Evolutionary conservation across 1,284 basidiomycete genomes (phyloP).

Genomic region (Tremellales sp.): DNA sequence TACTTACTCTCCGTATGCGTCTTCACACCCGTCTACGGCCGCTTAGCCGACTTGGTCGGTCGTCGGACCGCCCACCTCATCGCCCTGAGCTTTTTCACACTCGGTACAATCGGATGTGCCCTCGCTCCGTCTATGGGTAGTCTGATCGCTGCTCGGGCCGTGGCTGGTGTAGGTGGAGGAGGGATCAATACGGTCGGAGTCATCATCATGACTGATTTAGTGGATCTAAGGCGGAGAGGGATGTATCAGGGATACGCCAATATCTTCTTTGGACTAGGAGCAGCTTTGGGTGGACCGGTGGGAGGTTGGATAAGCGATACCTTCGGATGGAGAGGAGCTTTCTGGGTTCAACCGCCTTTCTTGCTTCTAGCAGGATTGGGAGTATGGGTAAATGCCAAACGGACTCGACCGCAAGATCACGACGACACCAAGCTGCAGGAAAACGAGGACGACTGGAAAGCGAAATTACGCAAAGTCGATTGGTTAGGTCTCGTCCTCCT

Average conservation of each 20-base stretch:
- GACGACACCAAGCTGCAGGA: background rate
- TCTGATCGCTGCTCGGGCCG: constrained; percentile 68
- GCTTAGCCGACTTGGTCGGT: constrained; percentile 79
- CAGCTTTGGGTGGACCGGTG: constrained; percentile 61
- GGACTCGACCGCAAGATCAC: background rate
- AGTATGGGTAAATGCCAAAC: constrained; percentile 48
- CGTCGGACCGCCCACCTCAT: constrained; percentile 67
- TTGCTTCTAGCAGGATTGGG: constrained; percentile 6
- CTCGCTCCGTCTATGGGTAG: constrained; percentile 75
- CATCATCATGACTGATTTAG: constrained; percentile 44
- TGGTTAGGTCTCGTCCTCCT: constrained; percentile 74
- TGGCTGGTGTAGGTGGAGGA: constrained; percentile 80
- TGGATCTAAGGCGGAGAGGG: constrained; percentile 76
- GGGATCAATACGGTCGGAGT: constrained; percentile 34
- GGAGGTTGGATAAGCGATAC: constrained; percentile 80
- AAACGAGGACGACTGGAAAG: constrained; percentile 51
- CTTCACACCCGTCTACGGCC: constrained; percentile 83
- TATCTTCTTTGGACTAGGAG: constrained; percentile 53
- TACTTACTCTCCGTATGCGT: constrained; percentile 72
- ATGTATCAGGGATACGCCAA: constrained; percentile 87
- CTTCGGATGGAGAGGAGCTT: constrained; percentile 63
- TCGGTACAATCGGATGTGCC: constrained; percentile 75
- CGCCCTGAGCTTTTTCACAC: constrained; percentile 71
- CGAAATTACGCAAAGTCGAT: constrained; percentile 73
- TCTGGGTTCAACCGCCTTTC: constrained; percentile 60